Evolutionary conservation across 768 basidiomycete species (phyloP).

Genomic region (Saitozyma podzolica): DNA sequence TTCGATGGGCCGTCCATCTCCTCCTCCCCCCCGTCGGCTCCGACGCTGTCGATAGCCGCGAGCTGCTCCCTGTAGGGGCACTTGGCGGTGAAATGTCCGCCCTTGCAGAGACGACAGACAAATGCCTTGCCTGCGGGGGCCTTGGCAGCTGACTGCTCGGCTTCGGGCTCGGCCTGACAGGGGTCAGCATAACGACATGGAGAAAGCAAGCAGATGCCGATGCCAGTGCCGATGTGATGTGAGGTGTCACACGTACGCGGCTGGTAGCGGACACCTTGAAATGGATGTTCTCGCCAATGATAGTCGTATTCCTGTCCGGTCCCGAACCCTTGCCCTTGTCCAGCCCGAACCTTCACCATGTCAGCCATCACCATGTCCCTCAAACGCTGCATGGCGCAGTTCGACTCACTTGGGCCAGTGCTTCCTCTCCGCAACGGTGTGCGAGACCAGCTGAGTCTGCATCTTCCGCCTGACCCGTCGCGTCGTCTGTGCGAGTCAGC

Average conservation of each 20-base stretch:
- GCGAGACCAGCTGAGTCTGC: constrained; percentile 90
- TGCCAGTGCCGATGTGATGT: too few species aligned
- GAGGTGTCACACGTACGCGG: constrained; percentile 42
- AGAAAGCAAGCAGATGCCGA: background rate
- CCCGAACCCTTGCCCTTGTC: constrained; percentile 85
- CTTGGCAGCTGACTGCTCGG: constrained; percentile 64
- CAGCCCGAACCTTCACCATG: constrained; percentile 68
- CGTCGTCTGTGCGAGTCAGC: constrained; percentile 64
- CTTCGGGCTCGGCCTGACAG: constrained; percentile 60
- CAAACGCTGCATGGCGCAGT: background rate
- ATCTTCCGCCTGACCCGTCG: constrained; percentile 80
- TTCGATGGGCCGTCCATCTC: constrained; percentile 27
- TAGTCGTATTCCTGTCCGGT: constrained; percentile 83
- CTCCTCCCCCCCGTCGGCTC: constrained; percentile 61
- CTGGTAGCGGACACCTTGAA: constrained; percentile 63
- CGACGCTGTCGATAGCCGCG: constrained; percentile 51
- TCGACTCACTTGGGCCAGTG: constrained; percentile 67
- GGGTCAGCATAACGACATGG: background rate
- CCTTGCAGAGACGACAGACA: constrained; percentile 88
- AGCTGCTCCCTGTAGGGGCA: constrained; percentile 97
- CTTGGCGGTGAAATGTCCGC: constrained; percentile 95
- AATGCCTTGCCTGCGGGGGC: constrained; percentile 71
- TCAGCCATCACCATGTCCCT: constrained; percentile 3
- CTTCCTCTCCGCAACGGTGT: constrained; percentile 88
- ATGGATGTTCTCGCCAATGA: constrained; percentile 73